Base-by-base conservation (phyloP, 768 basidiomycete genomes). In the Tubosaeta sp. region DNA sequence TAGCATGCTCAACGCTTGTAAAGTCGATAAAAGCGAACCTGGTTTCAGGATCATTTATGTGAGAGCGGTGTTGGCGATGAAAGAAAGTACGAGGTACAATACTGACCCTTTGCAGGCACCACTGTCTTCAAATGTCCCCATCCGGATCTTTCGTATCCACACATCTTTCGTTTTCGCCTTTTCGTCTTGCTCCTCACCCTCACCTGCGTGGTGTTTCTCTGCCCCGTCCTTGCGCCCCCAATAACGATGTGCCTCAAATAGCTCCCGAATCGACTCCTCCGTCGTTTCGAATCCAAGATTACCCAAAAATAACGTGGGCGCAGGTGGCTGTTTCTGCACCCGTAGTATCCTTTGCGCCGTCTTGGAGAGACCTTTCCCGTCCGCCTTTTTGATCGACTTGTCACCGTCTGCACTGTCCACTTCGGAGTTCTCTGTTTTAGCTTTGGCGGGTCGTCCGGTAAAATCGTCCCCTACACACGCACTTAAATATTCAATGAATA, bases 1-100 rank as follows among this genome's bases (percentile, higher is more conserved):
- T 96, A 11, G 95, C 93, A 52, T 87, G 77, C 52, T 90, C 85
- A 3, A 77, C 76, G 19, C 78, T 80, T 44, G 81, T 78, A 66
- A 98, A 99, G 68, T 99, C 96, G 48, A 95, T 79, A 64, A 98
- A 98, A 0, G 90, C 93, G 72, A 91, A 98, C 14, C 95, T 97
- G 9, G 29, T 22, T 24, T 43, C 24, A 6, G 3, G 22, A n/a
- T 34, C 24, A 6, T 30, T 18, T 2, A 18, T 3, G 24, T 54
- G 43, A 51, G 40, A 44, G 38, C 3, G 21, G 39, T 19, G 2
- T 13, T 19, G 25, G 35, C 13, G 18, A 38, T 11, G 11, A 52
- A 34, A 29, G 19, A 22, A 31, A 22, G 41, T 4, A 24, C n/a
- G 1, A 73, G 78, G 22, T 14, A 16, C 9, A 52, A 63, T 16